Percentiles rank a stretch among this genome's conserved stretches.
These are phyloP conservation scores for Hirsutella thompsonii DNA, from an alignment of 2,329 filamentous ascomycete species.

Conservation along the genomic window DNA sequence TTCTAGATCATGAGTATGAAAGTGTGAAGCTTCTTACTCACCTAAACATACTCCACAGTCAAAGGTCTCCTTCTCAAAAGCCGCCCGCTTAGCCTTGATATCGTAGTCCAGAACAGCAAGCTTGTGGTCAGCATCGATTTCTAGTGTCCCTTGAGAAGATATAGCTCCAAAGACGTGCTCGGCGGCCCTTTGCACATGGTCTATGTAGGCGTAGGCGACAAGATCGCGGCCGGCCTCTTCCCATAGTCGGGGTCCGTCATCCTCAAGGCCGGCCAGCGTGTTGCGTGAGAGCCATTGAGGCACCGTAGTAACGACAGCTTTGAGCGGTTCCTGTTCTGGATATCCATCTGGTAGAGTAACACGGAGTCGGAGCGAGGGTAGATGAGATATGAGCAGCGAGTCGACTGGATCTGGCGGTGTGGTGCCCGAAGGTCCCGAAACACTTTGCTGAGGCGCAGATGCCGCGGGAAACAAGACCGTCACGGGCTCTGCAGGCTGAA, in stretches of 20 bases:
- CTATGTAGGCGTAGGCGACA: conserved; percentile 50
- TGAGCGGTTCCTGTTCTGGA: conserved; percentile 38
- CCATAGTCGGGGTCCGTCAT: conserved; percentile 42
- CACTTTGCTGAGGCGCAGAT: conserved; percentile 8
- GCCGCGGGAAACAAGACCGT: conserved; percentile 44
- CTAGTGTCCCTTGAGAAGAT: conserved; percentile 31
- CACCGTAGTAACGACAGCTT: conserved; percentile 34
- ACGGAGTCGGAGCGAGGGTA: conserved; percentile 42
- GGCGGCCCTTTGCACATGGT: conserved; percentile 45
- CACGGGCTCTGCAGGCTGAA: conserved; percentile 39
- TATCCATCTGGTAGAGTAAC: conserved; percentile 46
- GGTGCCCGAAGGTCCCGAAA: background rate
- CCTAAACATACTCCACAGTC: conserved; percentile 75
- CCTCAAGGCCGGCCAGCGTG: conserved; percentile 35
- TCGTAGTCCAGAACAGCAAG: conserved; percentile 69
- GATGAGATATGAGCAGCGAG: conserved; percentile 38
- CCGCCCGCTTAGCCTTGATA: conserved; percentile 55
- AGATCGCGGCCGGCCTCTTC: conserved; percentile 46
- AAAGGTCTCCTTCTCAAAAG: conserved; percentile 76
- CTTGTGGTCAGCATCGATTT: conserved; percentile 45
- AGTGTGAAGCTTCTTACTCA: conserved; percentile 12
- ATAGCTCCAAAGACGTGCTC: conserved; percentile 49
- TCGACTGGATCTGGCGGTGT: conserved; percentile 17
- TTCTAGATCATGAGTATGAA: no score
- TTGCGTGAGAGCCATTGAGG: conserved; percentile 43